These are phyloP conservation scores for Balamuthia mandrillaris DNA, from an alignment of 208 protist species.

Conservation along the genomic window DNA sequence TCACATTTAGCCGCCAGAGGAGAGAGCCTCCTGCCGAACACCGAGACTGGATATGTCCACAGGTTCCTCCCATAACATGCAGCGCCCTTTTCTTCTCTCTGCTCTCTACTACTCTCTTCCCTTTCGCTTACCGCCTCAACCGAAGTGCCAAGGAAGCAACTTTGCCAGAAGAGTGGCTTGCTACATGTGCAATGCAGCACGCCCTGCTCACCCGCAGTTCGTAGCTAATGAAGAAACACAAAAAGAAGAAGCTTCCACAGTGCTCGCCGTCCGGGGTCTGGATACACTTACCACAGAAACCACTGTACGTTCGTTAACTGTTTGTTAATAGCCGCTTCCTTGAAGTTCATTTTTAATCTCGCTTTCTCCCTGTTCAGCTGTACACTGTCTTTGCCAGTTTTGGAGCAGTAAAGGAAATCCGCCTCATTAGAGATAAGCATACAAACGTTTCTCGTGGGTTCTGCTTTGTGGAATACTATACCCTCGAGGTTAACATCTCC, in stretches of 20 bases:
- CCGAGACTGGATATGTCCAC: constrained; percentile 7
- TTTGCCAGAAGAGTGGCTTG: not conserved
- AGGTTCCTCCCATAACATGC: no score
- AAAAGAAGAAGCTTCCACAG: not conserved
- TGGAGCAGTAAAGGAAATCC: not conserved
- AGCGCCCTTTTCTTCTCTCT: no score
- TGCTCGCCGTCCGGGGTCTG: constrained; percentile 6
- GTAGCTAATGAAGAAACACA: not conserved
- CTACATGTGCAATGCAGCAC: not conserved
- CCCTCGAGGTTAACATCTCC: not conserved
- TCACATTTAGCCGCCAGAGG: constrained; percentile 5
- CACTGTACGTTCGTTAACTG: not conserved
- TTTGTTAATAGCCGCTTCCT: no score
- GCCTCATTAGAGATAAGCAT: constrained; percentile 8
- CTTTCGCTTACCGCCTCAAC: no score
- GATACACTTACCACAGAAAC: not conserved
- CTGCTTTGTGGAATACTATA: constrained; percentile 14
- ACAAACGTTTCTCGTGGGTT: constrained; percentile 13
- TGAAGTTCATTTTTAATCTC: no score
- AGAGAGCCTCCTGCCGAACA: not conserved
- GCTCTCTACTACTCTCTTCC: not conserved
- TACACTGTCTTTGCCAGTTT: not conserved
- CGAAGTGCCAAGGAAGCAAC: constrained; percentile 23
- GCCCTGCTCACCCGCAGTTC: not conserved
- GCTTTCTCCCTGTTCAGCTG: not conserved